Conservation (phyloP, 495 filamentous ascomycete genomes). For the Daldinia concentrica region DNA sequence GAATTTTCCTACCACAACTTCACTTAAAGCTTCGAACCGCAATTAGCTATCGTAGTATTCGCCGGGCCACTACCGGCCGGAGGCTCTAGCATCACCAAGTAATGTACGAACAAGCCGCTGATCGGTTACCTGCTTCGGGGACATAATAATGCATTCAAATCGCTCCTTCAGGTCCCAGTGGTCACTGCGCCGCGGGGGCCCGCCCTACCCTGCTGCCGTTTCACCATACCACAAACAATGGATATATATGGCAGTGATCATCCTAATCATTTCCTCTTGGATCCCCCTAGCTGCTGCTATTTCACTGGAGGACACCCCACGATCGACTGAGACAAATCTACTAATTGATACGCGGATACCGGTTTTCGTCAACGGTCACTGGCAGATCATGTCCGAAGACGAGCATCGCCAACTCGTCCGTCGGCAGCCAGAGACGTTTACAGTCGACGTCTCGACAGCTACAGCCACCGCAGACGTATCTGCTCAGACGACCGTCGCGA, state of each 20-base stretch:
- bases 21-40: constrained; percentile 9
- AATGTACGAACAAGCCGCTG: constrained; percentile 33
- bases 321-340: constrained; percentile 47
- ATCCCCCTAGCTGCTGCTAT: constrained; percentile 46
- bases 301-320: constrained; percentile 42
- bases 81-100: constrained; percentile 34
- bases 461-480: constrained; percentile 43
- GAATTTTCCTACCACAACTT: constrained; percentile 9
- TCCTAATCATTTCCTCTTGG: constrained; percentile 49
- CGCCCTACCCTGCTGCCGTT: constrained; percentile 34
- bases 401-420: constrained; percentile 41
- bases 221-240: constrained; percentile 42
- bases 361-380: constrained; percentile 46
- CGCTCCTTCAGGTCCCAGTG: constrained; percentile 27
- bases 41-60: constrained; percentile 22
- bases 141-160: constrained; percentile 25
- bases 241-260: constrained; percentile 46
- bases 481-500: constrained; percentile 43
- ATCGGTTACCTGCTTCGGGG: constrained; percentile 40
- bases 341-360: constrained; percentile 51
- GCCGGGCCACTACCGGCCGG: constrained; percentile 18
- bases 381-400: constrained; percentile 52
- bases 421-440: constrained; percentile 44
- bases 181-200: constrained; percentile 38
- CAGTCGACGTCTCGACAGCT: constrained; percentile 49